Conservation (phyloP, 2,329 filamentous ascomycete species). For the Arthrobotrys iridis region DNA sequence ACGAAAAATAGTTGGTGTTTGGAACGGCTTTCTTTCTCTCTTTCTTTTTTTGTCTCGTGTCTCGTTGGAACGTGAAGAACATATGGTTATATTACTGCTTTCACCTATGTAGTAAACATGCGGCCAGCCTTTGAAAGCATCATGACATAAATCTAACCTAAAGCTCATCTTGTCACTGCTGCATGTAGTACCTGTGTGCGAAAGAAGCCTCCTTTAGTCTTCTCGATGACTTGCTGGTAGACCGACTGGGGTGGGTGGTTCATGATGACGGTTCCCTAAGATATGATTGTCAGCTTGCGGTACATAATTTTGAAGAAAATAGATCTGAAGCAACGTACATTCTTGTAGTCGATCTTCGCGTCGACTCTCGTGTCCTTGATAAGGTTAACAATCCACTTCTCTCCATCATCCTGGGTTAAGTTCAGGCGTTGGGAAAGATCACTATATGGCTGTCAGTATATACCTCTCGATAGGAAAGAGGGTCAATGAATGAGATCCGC, state of each 20-base stretch:
- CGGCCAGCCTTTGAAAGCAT: background rate
- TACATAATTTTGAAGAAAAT: background rate
- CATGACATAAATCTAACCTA: background rate
- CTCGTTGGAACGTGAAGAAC: background rate
- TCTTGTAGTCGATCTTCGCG: slow-evolving; percentile 99
- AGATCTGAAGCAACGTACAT: slow-evolving; percentile 61
- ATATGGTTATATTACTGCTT: slow-evolving; percentile 33
- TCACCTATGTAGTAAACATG: slow-evolving; percentile 5
- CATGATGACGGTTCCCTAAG: slow-evolving; percentile 89
- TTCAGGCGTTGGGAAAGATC: slow-evolving; percentile 92
- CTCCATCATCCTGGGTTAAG: slow-evolving; percentile 90
- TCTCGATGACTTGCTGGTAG: slow-evolving; percentile 99
- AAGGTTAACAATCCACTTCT: slow-evolving; percentile 99
- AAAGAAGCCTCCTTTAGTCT: slow-evolving; percentile 99
- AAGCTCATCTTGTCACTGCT: slow-evolving; percentile 34
- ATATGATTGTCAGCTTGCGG: slow-evolving; percentile 3
- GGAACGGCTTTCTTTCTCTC: background rate
- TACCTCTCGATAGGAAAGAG: background rate
- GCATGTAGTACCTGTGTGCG: slow-evolving; percentile 88
- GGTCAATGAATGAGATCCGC: slow-evolving; percentile 7
- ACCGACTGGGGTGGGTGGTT: slow-evolving; percentile 98
- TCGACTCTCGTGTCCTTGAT: slow-evolving; percentile 97
- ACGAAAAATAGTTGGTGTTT: background rate
- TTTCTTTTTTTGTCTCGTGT: no score
- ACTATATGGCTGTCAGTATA: slow-evolving; percentile 62